Conservation (phyloP, 2,329 filamentous ascomycete species). For the Fusarium sp. region DNA sequence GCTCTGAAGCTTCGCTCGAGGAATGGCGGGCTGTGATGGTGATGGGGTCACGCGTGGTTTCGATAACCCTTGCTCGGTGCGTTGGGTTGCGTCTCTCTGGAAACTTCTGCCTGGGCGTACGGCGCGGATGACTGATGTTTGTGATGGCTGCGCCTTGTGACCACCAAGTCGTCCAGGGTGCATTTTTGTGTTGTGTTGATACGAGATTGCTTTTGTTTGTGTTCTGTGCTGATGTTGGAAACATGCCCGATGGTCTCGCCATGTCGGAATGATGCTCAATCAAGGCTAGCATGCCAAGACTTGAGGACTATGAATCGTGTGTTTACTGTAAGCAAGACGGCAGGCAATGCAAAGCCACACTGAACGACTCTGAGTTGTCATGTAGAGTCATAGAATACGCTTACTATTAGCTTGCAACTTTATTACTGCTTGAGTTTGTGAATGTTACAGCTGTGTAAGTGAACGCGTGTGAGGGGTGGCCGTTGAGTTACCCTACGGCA, state of each 20-base stretch:
- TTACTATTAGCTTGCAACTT: too few species aligned
- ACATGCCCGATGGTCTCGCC: not conserved
- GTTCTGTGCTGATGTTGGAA: not conserved
- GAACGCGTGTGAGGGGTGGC: not conserved
- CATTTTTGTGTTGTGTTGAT: constrained; percentile 7
- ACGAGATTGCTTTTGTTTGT: not conserved
- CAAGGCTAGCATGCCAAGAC: too few species aligned
- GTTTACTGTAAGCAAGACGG: too few species aligned
- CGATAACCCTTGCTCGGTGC: not conserved
- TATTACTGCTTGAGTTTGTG: too few species aligned
- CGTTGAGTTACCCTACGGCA: constrained; percentile 2
- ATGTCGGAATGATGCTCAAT: not conserved
- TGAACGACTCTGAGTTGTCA: too few species aligned
- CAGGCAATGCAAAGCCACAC: too few species aligned
- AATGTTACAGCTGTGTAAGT: not conserved
- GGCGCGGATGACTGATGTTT: constrained; percentile 13
- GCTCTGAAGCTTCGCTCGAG: constrained; percentile 1
- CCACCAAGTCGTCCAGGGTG: constrained; percentile 13
- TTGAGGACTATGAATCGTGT: too few species aligned
- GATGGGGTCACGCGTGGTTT: constrained; percentile 14
- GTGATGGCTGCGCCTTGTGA: constrained; percentile 18
- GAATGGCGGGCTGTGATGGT: not conserved
- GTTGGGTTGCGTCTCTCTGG: not conserved
- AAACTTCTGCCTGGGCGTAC: constrained; percentile 5
- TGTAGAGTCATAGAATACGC: not conserved